Conservation (phyloP, 805 yeast species). For the Barnettozyma botsteinii region DNA sequence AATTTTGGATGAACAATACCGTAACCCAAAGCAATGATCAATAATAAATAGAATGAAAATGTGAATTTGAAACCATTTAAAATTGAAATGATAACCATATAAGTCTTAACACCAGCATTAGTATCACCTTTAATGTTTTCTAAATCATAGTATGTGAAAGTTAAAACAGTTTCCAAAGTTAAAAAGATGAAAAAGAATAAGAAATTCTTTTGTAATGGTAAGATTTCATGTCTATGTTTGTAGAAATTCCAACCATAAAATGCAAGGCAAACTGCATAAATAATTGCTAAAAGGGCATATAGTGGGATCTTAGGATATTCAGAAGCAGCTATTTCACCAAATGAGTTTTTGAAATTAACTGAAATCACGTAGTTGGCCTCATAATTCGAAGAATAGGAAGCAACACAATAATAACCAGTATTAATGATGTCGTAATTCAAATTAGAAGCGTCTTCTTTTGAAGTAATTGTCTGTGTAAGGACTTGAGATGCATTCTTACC, state of each 20-base stretch:
- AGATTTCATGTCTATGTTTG: conserved; percentile 77
- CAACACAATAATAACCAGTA: conserved; percentile 92
- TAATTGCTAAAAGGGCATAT: conserved; percentile 78
- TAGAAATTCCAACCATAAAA: conserved; percentile 80
- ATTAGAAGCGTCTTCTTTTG: conserved; percentile 55
- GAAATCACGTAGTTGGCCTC: conserved; percentile 46
- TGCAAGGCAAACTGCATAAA: conserved; percentile 77
- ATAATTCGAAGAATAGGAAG: conserved; percentile 45
- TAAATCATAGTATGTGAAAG: conserved; percentile 89
- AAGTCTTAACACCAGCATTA: conserved; percentile 55
- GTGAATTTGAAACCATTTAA: conserved; percentile 78
- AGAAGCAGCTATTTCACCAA: conserved; percentile 81
- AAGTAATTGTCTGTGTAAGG: conserved; percentile 47
- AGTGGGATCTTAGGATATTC: conserved; percentile 89
- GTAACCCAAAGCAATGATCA: conserved; percentile 86
- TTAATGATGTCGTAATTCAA: conserved; percentile 57
- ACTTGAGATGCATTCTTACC: conserved; percentile 48
- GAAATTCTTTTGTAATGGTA: conserved; percentile 87
- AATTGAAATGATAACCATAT: conserved; percentile 71
- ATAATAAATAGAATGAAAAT: conserved; percentile 78
- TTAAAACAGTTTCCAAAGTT: conserved; percentile 75
- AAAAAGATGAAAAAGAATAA: conserved; percentile 80
- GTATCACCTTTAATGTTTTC: conserved; percentile 54
- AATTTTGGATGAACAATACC: conserved; percentile 89
- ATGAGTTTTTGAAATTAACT: conserved; percentile 88